A percentile compares a stretch with the other conserved stretches of the same genome.
These are phyloP conservation scores for Macrophomina phaseolina DNA, from an alignment of 2,329 filamentous ascomycete genomes.

Conservation along the genomic window DNA sequence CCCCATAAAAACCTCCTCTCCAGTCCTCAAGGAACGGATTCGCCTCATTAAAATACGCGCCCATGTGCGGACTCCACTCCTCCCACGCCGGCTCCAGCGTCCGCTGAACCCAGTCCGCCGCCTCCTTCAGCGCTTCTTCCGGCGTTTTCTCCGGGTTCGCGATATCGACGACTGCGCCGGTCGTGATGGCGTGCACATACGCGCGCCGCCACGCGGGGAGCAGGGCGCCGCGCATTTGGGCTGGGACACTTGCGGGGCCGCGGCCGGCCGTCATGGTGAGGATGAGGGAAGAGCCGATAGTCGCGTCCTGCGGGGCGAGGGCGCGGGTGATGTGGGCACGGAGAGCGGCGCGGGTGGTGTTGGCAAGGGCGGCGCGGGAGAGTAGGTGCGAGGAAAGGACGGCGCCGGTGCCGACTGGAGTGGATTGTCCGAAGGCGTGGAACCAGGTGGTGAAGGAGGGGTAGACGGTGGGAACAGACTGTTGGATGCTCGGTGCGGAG, in stretches of 20 bases:
- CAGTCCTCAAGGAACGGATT: constrained; percentile 29
- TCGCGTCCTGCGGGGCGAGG: constrained; percentile 32
- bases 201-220: constrained; percentile 43
- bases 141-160: constrained; percentile 2
- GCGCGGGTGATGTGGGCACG: constrained; percentile 32
- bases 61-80: constrained; percentile 29
- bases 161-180: constrained; percentile 31
- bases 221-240: constrained; percentile 36
- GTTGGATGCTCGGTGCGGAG: constrained; percentile 35
- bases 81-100: constrained; percentile 33
- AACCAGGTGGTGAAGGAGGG: constrained; percentile 34
- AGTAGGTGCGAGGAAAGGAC: constrained; percentile 45
- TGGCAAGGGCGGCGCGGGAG: constrained; percentile 39
- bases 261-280: constrained; percentile 37
- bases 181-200: constrained; percentile 41
- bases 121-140: constrained; percentile 18
- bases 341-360: constrained; percentile 1
- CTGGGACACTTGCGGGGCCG: constrained; percentile 36
- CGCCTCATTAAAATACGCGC: constrained; percentile 33
- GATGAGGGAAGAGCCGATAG: constrained; percentile 32
- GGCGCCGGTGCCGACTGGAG: constrained; percentile 39
- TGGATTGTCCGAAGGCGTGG: constrained; percentile 33
- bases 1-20: constrained; percentile 31
- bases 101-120: constrained; percentile 30
- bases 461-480: neutral